phyloP scores from a whole-genome alignment of 441 rosid species.

The Populus trichocarpa region DNA sequence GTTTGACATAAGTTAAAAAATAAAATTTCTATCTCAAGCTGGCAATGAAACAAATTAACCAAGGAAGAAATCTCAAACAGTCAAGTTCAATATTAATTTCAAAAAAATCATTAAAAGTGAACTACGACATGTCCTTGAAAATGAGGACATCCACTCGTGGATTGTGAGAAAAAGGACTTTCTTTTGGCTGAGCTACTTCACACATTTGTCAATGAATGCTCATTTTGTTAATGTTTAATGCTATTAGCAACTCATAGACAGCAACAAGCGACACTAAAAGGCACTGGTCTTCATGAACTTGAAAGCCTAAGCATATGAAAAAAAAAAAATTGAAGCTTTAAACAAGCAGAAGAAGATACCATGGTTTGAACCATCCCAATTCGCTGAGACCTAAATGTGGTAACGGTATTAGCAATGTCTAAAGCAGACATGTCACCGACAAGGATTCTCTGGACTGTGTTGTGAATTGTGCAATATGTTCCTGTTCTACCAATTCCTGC shows the following conservation, averaged over 20 bases:
- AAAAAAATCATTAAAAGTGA: not conserved
- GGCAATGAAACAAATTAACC: not conserved
- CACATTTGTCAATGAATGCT: not conserved
- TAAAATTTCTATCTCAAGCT: not conserved
- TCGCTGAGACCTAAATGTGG: constrained; percentile 72
- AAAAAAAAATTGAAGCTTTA: not conserved
- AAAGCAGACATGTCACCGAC: constrained; percentile 79
- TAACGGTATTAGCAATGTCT: constrained; percentile 59
- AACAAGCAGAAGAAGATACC: constrained; percentile 41
- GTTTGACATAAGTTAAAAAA: not conserved
- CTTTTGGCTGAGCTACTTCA: not conserved
- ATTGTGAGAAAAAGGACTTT: not conserved
- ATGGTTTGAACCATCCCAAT: constrained; percentile 87
- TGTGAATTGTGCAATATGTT: constrained; percentile 84
- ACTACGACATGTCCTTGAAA: not conserved
- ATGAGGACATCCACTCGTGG: not conserved
- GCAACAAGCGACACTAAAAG: not conserved
- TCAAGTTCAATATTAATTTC: not conserved
- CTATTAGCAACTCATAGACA: not conserved
- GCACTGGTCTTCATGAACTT: not conserved
- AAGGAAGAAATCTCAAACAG: not conserved
- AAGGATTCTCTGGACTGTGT: constrained; percentile 84
- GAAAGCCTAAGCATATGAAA: not conserved
- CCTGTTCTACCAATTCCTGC: constrained; percentile 99
- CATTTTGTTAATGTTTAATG: not conserved